Conservation (phyloP, 176 grass and related monocot genomes). For the Aegilops longissima region DNA sequence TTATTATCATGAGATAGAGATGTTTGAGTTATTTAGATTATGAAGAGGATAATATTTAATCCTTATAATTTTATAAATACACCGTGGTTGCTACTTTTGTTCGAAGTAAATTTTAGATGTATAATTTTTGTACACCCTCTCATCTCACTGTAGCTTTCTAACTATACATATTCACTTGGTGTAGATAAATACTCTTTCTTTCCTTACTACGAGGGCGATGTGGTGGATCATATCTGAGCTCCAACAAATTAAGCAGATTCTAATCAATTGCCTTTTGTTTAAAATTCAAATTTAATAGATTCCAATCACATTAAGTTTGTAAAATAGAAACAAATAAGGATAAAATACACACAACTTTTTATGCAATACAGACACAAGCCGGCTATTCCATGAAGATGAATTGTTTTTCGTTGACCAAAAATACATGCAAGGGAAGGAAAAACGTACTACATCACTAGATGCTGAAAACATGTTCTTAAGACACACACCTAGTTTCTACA, state of each 20-base stretch:
- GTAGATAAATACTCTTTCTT: background rate
- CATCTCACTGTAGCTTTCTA: background rate
- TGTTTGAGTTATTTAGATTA: background rate
- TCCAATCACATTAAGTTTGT: background rate
- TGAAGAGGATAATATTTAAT: background rate
- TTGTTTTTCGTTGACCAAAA: background rate
- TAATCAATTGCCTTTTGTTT: background rate
- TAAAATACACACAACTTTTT: background rate
- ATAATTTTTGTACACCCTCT: background rate
- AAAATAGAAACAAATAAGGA: background rate
- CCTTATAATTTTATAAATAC: background rate
- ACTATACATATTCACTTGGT: background rate
- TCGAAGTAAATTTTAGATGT: too few species aligned
- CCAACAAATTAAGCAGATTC: background rate
- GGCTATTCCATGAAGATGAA: background rate
- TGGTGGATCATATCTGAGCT: background rate
- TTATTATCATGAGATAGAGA: background rate
- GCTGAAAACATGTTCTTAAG: conserved; percentile 29
- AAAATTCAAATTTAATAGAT: background rate
- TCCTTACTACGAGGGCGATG: background rate
- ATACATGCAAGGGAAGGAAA: background rate
- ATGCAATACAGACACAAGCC: background rate
- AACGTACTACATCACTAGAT: background rate
- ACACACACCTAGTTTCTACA: conserved; percentile 35
- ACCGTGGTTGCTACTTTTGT: background rate